phyloP scores from a whole-genome alignment of 768 basidiomycete species.

The Peribolospora baueri region DNA sequence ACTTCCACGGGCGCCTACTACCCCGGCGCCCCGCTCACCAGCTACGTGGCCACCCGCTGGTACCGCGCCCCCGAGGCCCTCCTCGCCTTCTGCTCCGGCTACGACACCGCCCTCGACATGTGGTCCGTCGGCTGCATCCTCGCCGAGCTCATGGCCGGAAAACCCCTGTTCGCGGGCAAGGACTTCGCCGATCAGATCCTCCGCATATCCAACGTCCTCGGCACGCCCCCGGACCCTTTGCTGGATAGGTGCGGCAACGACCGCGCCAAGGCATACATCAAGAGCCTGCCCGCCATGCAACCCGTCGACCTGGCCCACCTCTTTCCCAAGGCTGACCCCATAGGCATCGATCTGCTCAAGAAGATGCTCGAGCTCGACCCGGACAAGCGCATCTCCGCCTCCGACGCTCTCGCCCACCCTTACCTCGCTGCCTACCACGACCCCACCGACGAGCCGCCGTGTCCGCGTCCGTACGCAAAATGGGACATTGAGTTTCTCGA shows the following conservation, averaged over 20 bases:
- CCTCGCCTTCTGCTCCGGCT: slow-evolving; percentile 61
- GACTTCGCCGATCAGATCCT: not conserved
- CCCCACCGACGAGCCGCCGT: slow-evolving; percentile 18
- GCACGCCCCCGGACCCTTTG: slow-evolving; percentile 13
- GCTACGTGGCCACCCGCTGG: slow-evolving; percentile 86
- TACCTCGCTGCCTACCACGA: slow-evolving; percentile 24
- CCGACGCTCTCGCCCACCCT: slow-evolving; percentile 72
- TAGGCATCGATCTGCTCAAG: slow-evolving; percentile 39
- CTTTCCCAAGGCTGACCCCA: slow-evolving; percentile 20
- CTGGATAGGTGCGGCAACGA: not conserved
- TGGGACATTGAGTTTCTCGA: slow-evolving; percentile 11
- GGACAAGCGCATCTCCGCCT: slow-evolving; percentile 77
- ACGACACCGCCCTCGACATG: slow-evolving; percentile 54
- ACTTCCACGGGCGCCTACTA: too few species aligned
- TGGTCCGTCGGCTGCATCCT: too few species aligned
- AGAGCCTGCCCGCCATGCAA: not conserved
- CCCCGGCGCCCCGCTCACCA: not conserved
- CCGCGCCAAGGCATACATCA: not conserved
- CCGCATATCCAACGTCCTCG: slow-evolving; percentile 31
- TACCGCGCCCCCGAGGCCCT: slow-evolving; percentile 94
- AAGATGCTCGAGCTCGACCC: slow-evolving; percentile 78
- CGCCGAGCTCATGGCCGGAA: slow-evolving; percentile 51
- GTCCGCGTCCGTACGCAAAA: slow-evolving; percentile 17
- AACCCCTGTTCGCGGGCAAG: slow-evolving; percentile 67
- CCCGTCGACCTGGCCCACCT: slow-evolving; percentile 29